These are phyloP conservation scores for Tephrocybe sp. DNA, from an alignment of 768 basidiomycete species.

Conservation along the genomic window DNA sequence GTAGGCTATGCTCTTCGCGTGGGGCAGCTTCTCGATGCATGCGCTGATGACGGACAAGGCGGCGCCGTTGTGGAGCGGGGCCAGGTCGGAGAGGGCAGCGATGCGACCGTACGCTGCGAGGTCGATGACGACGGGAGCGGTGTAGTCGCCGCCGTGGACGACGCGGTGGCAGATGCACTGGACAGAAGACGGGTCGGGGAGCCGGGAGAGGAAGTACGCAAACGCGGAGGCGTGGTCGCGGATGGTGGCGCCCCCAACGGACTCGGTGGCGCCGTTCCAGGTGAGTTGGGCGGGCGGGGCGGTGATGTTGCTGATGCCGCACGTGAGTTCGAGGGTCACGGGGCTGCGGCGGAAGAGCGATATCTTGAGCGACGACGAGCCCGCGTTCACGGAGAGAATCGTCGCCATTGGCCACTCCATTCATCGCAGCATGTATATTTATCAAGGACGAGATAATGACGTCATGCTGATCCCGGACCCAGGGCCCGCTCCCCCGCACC, in stretches of 20 bases:
- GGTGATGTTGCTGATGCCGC: conserved; percentile 58
- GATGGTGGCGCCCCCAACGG: conserved; percentile 49
- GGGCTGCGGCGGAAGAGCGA: conserved; percentile 52
- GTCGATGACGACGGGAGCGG: conserved; percentile 67
- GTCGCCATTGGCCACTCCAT: conserved; percentile 17
- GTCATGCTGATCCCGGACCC: not conserved
- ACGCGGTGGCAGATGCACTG: conserved; percentile 71
- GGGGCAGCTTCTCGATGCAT: conserved; percentile 61
- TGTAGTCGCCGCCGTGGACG: conserved; percentile 85
- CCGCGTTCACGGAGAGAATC: conserved; percentile 75
- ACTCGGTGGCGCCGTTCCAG: conserved; percentile 28
- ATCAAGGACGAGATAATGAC: not conserved
- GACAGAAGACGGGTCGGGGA: conserved; percentile 49
- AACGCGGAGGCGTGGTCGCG: conserved; percentile 65
- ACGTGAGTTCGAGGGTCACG: conserved; percentile 45
- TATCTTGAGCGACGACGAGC: conserved; percentile 85
- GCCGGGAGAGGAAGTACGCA: conserved; percentile 51
- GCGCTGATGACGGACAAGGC: conserved; percentile 61
- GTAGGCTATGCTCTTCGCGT: conserved; percentile 74
- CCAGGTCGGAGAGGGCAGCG: conserved; percentile 72
- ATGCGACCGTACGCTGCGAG: conserved; percentile 72
- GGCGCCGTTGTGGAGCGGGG: conserved; percentile 72
- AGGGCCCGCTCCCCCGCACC: conserved; percentile 23
- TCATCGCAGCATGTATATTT: not conserved
- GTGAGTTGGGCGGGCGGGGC: conserved; percentile 53